Evolutionary conservation across 192 early-diverging fungal genomes (phyloP).

Genomic region (Podila epigama): DNA sequence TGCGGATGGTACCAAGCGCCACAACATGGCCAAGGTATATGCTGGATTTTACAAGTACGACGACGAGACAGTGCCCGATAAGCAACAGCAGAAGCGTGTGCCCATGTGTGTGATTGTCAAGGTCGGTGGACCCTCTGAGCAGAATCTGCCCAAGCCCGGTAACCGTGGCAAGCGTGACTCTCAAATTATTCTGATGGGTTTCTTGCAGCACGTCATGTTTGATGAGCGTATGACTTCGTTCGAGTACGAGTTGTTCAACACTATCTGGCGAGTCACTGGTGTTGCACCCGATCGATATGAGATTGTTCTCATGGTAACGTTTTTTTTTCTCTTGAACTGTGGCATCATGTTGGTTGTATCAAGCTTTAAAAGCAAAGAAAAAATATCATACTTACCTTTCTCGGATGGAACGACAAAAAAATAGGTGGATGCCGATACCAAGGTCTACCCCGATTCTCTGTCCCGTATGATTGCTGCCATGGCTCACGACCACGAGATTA

Average conservation of each 20-base stretch:
- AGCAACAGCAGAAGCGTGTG: conserved; percentile 60
- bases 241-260: conserved; percentile 90
- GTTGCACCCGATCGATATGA: conserved; percentile 84
- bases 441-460: conserved; percentile 79
- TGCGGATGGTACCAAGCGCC: conserved; percentile 71
- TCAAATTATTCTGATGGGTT: conserved; percentile 92
- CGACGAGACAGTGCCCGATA: conserved; percentile 55
- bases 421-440: conserved; percentile 87
- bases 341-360: background rate
- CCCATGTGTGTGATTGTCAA: conserved; percentile 76
- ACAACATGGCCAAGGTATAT: conserved; percentile 82
- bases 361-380: background rate
- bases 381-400: background rate
- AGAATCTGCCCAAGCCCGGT: conserved; percentile 68
- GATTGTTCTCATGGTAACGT: conserved; percentile 68
- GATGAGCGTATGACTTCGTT: conserved; percentile 92
- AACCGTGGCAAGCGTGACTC: conserved; percentile 96
- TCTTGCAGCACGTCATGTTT: conserved; percentile 78
- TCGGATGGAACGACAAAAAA: conserved; percentile 33
- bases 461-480: conserved; percentile 81
- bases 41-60: conserved; percentile 71
- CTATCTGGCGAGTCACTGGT: conserved; percentile 76
- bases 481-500: conserved; percentile 84
- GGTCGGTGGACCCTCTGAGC: conserved; percentile 72
- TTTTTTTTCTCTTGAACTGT: background rate